Evolutionary conservation across 805 yeast genomes (phyloP).

Genomic region (Pichia scutulata): DNA sequence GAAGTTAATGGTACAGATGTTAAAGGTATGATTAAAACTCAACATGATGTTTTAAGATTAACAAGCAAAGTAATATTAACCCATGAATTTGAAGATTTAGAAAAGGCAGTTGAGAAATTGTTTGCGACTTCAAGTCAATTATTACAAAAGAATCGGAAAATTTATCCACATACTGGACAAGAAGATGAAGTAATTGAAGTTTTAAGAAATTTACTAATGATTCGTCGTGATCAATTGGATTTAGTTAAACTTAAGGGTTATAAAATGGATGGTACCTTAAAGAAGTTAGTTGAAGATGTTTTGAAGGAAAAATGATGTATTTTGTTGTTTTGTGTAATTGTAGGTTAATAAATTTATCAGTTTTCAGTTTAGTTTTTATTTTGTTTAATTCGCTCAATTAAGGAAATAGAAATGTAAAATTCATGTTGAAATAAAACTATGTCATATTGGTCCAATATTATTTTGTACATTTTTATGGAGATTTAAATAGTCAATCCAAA

Average conservation of each 20-base stretch:
- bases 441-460: no score
- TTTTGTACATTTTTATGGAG: no score
- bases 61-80: constrained; percentile 48
- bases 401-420: neutral
- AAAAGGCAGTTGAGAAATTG: constrained; percentile 21
- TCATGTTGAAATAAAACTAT: neutral
- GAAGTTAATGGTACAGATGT: constrained; percentile 56
- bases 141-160: constrained; percentile 15
- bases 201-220: constrained; percentile 27
- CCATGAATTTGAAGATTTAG: constrained; percentile 21
- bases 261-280: constrained; percentile 22
- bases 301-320: neutral
- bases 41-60: constrained; percentile 57
- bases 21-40: constrained; percentile 55
- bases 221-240: constrained; percentile 22
- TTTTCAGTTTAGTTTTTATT: neutral
- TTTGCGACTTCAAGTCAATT: constrained; percentile 23
- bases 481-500: neutral
- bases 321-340: neutral
- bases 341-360: neutral
- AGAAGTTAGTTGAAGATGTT: constrained; percentile 13
- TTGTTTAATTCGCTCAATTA: neutral
- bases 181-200: constrained; percentile 29
- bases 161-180: constrained; percentile 14
- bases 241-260: constrained; percentile 17